These are phyloP conservation scores for Helotiales sp. DNA, from an alignment of 2,329 filamentous ascomycete species.

Conservation along the genomic window DNA sequence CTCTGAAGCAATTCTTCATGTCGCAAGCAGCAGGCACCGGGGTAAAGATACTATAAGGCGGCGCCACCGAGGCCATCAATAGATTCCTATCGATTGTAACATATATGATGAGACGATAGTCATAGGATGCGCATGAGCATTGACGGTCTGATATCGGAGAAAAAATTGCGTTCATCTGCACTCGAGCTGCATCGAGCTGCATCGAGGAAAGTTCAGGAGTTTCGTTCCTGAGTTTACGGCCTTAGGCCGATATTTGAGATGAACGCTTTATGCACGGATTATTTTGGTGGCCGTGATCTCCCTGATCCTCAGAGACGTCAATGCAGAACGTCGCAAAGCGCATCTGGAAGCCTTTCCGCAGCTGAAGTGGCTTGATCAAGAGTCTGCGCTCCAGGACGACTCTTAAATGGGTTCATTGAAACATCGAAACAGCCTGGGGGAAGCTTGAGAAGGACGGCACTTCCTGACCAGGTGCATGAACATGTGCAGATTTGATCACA, in stretches of 20 bases:
- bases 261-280: background rate
- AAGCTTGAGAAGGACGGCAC: no score
- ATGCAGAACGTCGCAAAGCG: background rate
- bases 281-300: background rate
- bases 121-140: slow-evolving; percentile 9
- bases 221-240: no score
- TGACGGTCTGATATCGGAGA: background rate
- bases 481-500: background rate
- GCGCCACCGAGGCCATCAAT: background rate
- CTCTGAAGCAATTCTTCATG: slow-evolving; percentile 87
- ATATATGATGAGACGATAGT: slow-evolving; percentile 6
- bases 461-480: background rate
- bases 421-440: background rate
- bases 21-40: slow-evolving; percentile 61
- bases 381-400: background rate
- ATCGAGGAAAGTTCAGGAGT: no score
- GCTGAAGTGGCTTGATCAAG: background rate
- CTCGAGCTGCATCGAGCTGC: no score
- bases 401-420: background rate
- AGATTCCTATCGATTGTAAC: slow-evolving; percentile 4
- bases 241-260: background rate
- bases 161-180: slow-evolving; percentile 2
- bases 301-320: background rate
- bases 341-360: background rate
- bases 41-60: slow-evolving; percentile 41